Percentiles rank a stretch among this genome's conserved stretches.
Conservation (phyloP, 2,329 filamentous ascomycete species). For the Colletotrichum lini region DNA sequence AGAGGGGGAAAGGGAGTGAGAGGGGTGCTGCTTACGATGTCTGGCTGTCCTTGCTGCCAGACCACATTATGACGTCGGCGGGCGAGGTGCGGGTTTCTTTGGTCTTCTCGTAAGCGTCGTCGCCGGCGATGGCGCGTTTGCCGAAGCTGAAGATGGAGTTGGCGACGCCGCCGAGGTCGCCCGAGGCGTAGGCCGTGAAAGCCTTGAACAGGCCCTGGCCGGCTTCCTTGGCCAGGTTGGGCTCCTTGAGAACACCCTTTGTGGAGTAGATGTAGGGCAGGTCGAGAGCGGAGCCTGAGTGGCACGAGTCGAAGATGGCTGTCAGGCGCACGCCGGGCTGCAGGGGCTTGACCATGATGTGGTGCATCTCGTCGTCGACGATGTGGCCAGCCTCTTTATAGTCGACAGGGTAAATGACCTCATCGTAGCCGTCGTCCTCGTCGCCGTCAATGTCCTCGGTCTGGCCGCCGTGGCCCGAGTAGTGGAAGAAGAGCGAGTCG, state of each 20-base stretch:
- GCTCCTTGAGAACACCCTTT: conserved; percentile 85
- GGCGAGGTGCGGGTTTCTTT: conserved; percentile 92
- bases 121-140: conserved; percentile 83
- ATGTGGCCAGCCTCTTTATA: conserved; percentile 79
- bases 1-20: no score
- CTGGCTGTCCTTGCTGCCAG: conserved; percentile 94
- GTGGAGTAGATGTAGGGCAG: conserved; percentile 86
- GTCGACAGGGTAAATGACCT: conserved; percentile 85
- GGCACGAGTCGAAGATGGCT: conserved; percentile 86
- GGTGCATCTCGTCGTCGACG: conserved; percentile 84
- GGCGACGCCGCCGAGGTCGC: conserved; percentile 87
- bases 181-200: conserved; percentile 84
- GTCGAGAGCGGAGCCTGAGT: conserved; percentile 83
- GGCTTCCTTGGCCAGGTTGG: conserved; percentile 85
- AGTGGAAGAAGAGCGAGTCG: conserved; percentile 84
- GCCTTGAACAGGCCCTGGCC: conserved; percentile 80
- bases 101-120: conserved; percentile 84
- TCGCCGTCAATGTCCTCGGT: conserved; percentile 81
- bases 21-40: conserved; percentile 73
- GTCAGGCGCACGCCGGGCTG: conserved; percentile 87
- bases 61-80: conserved; percentile 98
- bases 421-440: conserved; percentile 83
- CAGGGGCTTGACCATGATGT: conserved; percentile 82
- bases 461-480: conserved; percentile 84
- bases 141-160: conserved; percentile 85